Base-by-base conservation (phyloP, 2,329 filamentous ascomycete genomes). In the Cyphellophora europaea region DNA sequence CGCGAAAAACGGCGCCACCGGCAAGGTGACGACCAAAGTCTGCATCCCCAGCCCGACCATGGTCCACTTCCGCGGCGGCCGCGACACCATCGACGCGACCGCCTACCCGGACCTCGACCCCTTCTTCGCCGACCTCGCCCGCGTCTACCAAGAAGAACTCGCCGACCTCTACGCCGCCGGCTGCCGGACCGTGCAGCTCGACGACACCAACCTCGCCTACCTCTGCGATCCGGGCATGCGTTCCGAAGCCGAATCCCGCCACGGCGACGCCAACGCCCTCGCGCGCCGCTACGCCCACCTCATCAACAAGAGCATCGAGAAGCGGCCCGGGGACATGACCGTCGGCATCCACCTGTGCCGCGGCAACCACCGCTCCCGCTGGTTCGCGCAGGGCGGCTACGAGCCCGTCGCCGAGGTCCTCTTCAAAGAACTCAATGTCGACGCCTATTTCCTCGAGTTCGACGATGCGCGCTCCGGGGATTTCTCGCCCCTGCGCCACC, bases 201-300 rank as follows among this genome's bases (percentile, higher is more conserved):
- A 74, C 52, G 71, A 74, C 57, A 74, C 71, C 12, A 74, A 74
- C 53, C 59, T 74, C n/a, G 69, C 71, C 11, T 74, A 73, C 50
- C 65, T 74, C 8, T 74, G 71, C 56, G 71, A 74, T 49, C 63
- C 63, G 18, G 60, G 66, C 44, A 74, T 74, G 71, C 62, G 69
- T 27, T 58, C 61, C 46, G 65, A 66, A 44, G 69, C 69, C 32
- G 68, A 66, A 44, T 53, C 62, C 47, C 63, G 70, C 21, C 68
- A 71, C 51, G 59, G 68, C 39, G 66, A 71, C 48, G 59, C 69
- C 33, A 58, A 62, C 32, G 52, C 56, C 10, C 59, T 74, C 11
- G 64, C 69, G 11, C 55, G 60, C 37, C 67, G 70, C 43, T 74
- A 74, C 53, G 69, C 66, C 13, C 54, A 59, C 15, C 62, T 73